Percentiles rank a stretch among this genome's conserved stretches.
Conservation (phyloP, 192 early-diverging fungal species). For the Coemansia sp. region DNA sequence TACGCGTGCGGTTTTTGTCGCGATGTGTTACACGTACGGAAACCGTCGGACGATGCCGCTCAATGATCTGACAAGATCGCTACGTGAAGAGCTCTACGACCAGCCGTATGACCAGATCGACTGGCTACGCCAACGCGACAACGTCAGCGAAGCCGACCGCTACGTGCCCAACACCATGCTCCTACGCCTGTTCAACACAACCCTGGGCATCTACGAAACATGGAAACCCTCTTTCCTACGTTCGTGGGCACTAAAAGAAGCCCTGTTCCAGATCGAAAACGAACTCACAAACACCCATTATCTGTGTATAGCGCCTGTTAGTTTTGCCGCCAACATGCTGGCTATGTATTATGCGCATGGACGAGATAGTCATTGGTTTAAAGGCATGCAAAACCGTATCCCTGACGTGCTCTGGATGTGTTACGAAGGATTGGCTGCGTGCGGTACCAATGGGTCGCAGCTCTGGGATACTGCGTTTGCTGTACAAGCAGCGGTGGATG, state of each 20-base stretch:
- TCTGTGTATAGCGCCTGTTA: conserved; percentile 92
- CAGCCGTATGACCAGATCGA: conserved; percentile 82
- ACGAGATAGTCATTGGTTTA: conserved; percentile 75
- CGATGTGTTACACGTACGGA: conserved; percentile 93
- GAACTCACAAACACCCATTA: conserved; percentile 90
- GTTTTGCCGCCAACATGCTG: conserved; percentile 91
- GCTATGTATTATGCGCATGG: conserved; percentile 85
- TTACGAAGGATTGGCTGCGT: conserved; percentile 86
- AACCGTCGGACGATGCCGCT: conserved; percentile 58
- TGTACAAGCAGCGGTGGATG: conserved; percentile 81
- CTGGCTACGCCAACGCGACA: conserved; percentile 80
- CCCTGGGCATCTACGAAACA: conserved; percentile 71
- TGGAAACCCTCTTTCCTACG: conserved; percentile 61
- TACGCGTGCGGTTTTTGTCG: conserved; percentile 89
- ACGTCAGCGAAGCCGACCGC: conserved; percentile 77
- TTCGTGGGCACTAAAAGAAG: conserved; percentile 67
- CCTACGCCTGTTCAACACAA: conserved; percentile 72
- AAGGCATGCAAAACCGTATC: conserved; percentile 66
- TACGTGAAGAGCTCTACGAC: conserved; percentile 88
- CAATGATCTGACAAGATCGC: conserved; percentile 68
- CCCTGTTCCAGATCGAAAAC: conserved; percentile 77
- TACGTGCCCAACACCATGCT: conserved; percentile 82
- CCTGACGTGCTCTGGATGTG: conserved; percentile 94
- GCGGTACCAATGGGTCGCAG: conserved; percentile 96
- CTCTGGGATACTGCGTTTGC: conserved; percentile 94